Conservation (phyloP, 2,329 filamentous ascomycete genomes). For the Neopestalotiopsis sp. region DNA sequence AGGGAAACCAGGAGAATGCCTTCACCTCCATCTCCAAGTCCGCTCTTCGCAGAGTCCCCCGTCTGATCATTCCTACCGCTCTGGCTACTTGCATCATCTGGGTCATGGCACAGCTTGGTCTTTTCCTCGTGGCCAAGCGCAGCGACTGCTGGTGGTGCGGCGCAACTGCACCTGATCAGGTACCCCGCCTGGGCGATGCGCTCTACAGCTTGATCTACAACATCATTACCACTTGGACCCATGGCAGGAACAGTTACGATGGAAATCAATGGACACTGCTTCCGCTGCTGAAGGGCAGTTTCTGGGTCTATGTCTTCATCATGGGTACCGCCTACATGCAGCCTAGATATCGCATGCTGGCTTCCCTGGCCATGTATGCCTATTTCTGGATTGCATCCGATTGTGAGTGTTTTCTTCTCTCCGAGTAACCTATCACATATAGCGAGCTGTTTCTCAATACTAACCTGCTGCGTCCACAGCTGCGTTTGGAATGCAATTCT, state of each 20-base stretch:
- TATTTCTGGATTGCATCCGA: slow-evolving; percentile 51
- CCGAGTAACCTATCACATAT: no score
- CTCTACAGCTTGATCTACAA: slow-evolving; percentile 50
- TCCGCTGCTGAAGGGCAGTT: slow-evolving; percentile 59
- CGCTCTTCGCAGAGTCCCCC: slow-evolving; percentile 62
- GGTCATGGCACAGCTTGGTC: slow-evolving; percentile 58
- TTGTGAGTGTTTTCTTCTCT: slow-evolving; percentile 28
- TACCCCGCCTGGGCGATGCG: slow-evolving; percentile 45
- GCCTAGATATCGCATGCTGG: slow-evolving; percentile 54
- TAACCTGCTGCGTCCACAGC: slow-evolving; percentile 28
- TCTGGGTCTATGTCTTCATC: slow-evolving; percentile 60
- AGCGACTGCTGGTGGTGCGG: slow-evolving; percentile 66
- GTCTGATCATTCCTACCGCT: slow-evolving; percentile 63
- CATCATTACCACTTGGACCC: slow-evolving; percentile 57
- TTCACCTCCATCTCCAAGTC: slow-evolving; percentile 61
- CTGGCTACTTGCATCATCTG: slow-evolving; percentile 61
- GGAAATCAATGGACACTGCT: slow-evolving; percentile 64
- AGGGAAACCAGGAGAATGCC: slow-evolving; percentile 58
- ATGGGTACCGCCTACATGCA: slow-evolving; percentile 56
- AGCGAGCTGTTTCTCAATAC: background rate
- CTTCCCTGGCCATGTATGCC: slow-evolving; percentile 51
- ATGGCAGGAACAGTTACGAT: slow-evolving; percentile 57
- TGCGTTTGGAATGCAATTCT: slow-evolving; percentile 62
- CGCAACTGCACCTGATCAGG: slow-evolving; percentile 50
- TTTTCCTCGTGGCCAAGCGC: slow-evolving; percentile 59